phyloP scores from a whole-genome alignment of 202 grass and related monocot species.

The Carex arenaria region DNA sequence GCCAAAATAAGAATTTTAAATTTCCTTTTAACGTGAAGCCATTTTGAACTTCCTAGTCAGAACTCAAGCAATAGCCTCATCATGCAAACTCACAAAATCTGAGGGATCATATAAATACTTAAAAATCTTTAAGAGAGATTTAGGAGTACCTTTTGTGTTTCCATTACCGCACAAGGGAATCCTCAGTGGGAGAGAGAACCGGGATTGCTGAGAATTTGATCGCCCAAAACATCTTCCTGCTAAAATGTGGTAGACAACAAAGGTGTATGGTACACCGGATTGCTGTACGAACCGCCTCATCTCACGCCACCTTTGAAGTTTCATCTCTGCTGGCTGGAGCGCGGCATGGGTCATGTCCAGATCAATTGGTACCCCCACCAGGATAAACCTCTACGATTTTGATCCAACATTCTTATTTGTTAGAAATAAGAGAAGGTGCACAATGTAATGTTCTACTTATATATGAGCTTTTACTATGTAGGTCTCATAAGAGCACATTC shows the following conservation, averaged over 20 bases:
- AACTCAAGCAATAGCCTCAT: neutral
- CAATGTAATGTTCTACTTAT: neutral
- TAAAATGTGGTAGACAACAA: neutral
- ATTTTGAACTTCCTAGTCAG: neutral
- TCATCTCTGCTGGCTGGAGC: constrained; percentile 1
- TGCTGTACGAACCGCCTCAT: constrained; percentile 7
- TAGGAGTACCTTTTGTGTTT: constrained; percentile 26
- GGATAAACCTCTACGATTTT: constrained; percentile 13
- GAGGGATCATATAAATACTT: neutral
- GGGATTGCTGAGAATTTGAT: neutral
- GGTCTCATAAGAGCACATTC: neutral
- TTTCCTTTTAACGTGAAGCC: neutral
- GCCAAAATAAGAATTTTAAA: neutral
- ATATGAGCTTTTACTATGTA: neutral
- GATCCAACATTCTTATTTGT: neutral
- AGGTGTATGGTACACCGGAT: constrained; percentile 22
- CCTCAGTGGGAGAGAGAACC: neutral
- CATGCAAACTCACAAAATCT: neutral
- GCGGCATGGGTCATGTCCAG: neutral
- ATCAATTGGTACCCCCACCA: neutral
- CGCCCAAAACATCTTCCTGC: constrained; percentile 14
- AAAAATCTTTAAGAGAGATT: neutral
- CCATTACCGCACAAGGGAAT: constrained; percentile 24
- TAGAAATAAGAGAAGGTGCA: neutral
- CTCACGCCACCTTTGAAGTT: neutral